Evolutionary conservation across 371 early-diverging fungal species (phyloP).

Genomic region (Actinomucor elegans): DNA sequence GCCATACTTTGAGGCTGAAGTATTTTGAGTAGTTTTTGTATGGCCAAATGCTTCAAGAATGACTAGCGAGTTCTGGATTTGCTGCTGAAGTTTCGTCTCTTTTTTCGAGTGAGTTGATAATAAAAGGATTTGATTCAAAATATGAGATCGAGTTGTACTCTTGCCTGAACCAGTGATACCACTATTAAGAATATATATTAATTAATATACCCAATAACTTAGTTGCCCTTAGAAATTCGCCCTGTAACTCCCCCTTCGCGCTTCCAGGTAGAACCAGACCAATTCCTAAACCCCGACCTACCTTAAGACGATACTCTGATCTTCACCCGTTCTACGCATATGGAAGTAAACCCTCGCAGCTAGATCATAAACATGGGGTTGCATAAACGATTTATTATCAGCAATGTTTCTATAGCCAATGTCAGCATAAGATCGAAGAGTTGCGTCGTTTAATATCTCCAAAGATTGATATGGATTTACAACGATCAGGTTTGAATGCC

Average conservation of each 20-base stretch:
- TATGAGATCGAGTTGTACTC: constrained; percentile 60
- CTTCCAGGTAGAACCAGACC: constrained; percentile 1
- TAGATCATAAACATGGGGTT: constrained; percentile 64
- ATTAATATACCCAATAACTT: constrained; percentile 18
- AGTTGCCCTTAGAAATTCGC: constrained; percentile 16
- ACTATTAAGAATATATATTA: constrained; percentile 26
- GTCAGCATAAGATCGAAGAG: constrained; percentile 56
- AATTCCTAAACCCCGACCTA: constrained; percentile 31
- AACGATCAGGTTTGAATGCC: constrained; percentile 56
- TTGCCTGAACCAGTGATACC: constrained; percentile 81
- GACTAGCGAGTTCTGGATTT: constrained; percentile 51
- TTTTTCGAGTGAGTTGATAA: constrained; percentile 58
- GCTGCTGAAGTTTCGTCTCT: constrained; percentile 60
- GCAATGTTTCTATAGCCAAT: constrained; percentile 50
- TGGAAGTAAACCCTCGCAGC: constrained; percentile 70
- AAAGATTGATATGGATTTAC: constrained; percentile 60
- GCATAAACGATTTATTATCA: constrained; percentile 42
- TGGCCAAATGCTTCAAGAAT: constrained; percentile 73
- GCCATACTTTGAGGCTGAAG: constrained; percentile 70
- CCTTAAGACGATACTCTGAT: constrained; percentile 76
- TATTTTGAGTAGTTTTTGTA: constrained; percentile 57
- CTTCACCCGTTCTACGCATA: constrained; percentile 84
- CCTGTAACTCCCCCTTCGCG: not conserved
- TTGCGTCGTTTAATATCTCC: constrained; percentile 55
- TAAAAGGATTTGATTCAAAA: constrained; percentile 61